Conservation (phyloP, 2,329 filamentous ascomycete genomes). For the Curvularia sp. region DNA sequence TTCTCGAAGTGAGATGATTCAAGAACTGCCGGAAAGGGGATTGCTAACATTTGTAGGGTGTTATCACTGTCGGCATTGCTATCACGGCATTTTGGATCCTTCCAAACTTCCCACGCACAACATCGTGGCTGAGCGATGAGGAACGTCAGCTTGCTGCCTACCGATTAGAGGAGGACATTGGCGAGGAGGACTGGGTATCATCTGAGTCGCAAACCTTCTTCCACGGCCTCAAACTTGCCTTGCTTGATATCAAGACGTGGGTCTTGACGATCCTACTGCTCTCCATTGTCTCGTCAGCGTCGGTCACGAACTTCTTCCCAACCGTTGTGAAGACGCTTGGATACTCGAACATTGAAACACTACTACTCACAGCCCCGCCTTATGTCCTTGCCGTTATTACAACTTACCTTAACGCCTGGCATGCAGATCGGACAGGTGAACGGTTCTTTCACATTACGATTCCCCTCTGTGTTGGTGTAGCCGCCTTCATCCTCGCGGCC, state of each 20-base stretch:
- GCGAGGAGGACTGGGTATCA: constrained; percentile 51
- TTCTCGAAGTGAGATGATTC: constrained; percentile 59
- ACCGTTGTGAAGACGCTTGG: constrained; percentile 68
- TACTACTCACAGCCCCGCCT: constrained; percentile 56
- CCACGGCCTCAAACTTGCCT: constrained; percentile 51
- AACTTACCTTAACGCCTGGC: constrained; percentile 70
- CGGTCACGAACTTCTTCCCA: constrained; percentile 64
- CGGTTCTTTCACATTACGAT: constrained; percentile 72
- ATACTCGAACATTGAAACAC: constrained; percentile 62
- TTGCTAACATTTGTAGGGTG: constrained; percentile 56
- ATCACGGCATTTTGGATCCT: constrained; percentile 65
- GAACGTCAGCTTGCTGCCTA: constrained; percentile 51
- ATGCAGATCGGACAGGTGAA: constrained; percentile 75
- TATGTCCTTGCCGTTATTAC: constrained; percentile 63
- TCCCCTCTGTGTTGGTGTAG: constrained; percentile 68
- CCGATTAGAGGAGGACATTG: constrained; percentile 50
- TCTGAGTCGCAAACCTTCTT: constrained; percentile 49
- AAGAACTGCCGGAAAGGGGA: not conserved
- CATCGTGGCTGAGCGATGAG: constrained; percentile 49
- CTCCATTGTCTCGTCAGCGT: constrained; percentile 51
- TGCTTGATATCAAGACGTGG: constrained; percentile 52
- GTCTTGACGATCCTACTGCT: constrained; percentile 50
- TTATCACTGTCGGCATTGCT: constrained; percentile 69
- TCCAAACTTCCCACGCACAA: constrained; percentile 69
- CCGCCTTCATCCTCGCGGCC: constrained; percentile 72